These are phyloP conservation scores for Russula brevipes DNA, from an alignment of 768 basidiomycete species.

Conservation along the genomic window DNA sequence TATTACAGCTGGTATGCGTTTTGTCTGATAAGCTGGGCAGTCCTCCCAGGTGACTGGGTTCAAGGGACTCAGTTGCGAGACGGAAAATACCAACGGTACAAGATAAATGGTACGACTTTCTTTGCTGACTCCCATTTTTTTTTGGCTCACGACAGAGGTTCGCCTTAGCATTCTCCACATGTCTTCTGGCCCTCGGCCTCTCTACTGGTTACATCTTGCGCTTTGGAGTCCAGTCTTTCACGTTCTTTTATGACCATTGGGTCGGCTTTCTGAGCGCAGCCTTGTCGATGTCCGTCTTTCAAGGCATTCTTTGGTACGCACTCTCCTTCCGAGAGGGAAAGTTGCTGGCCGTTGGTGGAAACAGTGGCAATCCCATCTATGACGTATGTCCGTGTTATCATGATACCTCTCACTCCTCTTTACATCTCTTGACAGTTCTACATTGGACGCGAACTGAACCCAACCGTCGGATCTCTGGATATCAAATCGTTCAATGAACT, in stretches of 20 bases:
- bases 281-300: constrained; percentile 68
- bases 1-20: constrained; percentile 93
- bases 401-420: not conserved
- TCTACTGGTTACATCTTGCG: constrained; percentile 63
- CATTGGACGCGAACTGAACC: constrained; percentile 94
- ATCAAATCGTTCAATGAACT: constrained; percentile 78
- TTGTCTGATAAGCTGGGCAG: constrained; percentile 71
- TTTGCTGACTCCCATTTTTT: not conserved
- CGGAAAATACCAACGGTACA: constrained; percentile 77
- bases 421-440: constrained; percentile 54
- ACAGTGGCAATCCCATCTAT: constrained; percentile 80
- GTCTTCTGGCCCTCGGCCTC: constrained; percentile 75
- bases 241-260: constrained; percentile 90
- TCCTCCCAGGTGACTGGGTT: constrained; percentile 57
- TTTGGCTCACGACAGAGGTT: not conserved
- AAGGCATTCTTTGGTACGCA: constrained; percentile 66
- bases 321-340: constrained; percentile 63
- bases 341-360: constrained; percentile 88
- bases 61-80: constrained; percentile 51
- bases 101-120: constrained; percentile 79
- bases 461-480: constrained; percentile 71
- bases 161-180: constrained; percentile 75
- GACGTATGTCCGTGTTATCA: constrained; percentile 56
- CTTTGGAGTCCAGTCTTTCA: constrained; percentile 74
- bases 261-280: constrained; percentile 83